Percentiles rank a stretch among this genome's conserved stretches.
Evolutionary conservation across 1,284 basidiomycete species (phyloP).

Genomic region (Ustilago bromivora): DNA sequence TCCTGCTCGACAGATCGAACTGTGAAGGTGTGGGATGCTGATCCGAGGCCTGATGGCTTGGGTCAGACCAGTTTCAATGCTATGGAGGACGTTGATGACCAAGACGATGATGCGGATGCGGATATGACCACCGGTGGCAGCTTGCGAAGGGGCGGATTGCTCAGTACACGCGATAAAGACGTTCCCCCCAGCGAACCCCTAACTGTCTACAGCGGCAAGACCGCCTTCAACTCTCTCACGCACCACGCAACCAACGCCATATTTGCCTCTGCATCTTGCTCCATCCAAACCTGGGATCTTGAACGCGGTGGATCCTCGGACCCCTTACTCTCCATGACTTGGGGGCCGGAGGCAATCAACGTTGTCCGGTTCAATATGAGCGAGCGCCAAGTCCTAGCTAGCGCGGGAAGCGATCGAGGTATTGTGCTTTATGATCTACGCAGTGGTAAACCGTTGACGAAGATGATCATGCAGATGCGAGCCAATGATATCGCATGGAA

Average conservation of each 20-base stretch:
- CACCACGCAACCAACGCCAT: constrained; percentile 87
- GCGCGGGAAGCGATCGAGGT: constrained; percentile 91
- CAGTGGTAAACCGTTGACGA: constrained; percentile 91
- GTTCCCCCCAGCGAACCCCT: constrained; percentile 60
- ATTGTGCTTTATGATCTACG: constrained; percentile 96
- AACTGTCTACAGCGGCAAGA: constrained; percentile 61
- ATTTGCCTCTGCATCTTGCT: constrained; percentile 93
- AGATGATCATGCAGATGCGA: constrained; percentile 82
- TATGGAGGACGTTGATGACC: constrained; percentile 64
- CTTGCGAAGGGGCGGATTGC: constrained; percentile 51
- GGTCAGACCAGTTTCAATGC: constrained; percentile 63
- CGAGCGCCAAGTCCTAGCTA: constrained; percentile 91
- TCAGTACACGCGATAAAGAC: constrained; percentile 57
- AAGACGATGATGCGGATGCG: constrained; percentile 58
- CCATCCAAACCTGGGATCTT: constrained; percentile 98
- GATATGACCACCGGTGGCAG: constrained; percentile 58
- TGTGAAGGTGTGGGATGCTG: constrained; percentile 87
- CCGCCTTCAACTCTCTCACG: constrained; percentile 81
- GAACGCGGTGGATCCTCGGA: constrained; percentile 80
- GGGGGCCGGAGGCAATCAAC: constrained; percentile 82
- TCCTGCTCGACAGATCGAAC: constrained; percentile 92
- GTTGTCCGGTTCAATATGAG: constrained; percentile 91
- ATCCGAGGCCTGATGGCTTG: constrained; percentile 65
- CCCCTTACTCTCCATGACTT: constrained; percentile 61
- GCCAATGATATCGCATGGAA: constrained; percentile 93